These are phyloP conservation scores for Trametes sp. DNA, from an alignment of 1,284 basidiomycete species.

Conservation along the genomic window DNA sequence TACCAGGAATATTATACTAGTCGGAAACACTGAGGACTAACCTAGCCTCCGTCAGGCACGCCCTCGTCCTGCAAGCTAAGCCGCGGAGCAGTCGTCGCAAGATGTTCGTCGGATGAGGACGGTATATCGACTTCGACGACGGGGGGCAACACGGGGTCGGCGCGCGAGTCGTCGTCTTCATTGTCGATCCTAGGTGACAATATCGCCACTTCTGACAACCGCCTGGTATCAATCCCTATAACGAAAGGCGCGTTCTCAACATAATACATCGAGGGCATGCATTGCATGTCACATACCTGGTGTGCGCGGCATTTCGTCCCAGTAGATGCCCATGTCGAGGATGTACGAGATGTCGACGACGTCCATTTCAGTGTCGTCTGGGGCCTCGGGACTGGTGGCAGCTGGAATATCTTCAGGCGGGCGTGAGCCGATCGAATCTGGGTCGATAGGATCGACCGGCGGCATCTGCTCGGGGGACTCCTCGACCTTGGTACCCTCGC, in stretches of 20 bases:
- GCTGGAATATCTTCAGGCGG: too few relatives aligned
- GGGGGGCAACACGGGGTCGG: background rate
- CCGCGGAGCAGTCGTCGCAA: background rate
- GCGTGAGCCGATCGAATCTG: too few relatives aligned
- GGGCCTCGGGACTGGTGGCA: background rate
- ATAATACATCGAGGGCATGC: background rate
- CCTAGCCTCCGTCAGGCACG: background rate
- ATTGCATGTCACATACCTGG: background rate
- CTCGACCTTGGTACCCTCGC: background rate
- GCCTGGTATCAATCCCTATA: background rate
- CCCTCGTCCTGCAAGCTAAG: background rate
- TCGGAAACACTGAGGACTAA: too few relatives aligned
- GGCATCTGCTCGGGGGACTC: background rate
- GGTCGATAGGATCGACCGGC: too few relatives aligned
- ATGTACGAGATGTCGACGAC: constrained; percentile 7
- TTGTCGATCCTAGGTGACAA: background rate
- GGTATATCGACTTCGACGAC: background rate
- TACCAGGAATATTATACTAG: too few relatives aligned
- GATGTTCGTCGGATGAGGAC: background rate
- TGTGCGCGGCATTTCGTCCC: constrained; percentile 11
- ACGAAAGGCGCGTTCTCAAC: background rate
- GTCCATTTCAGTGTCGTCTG: background rate
- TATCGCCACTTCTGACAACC: background rate
- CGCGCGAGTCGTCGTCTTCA: background rate
- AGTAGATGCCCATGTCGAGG: constrained; percentile 4